Conservation (phyloP, 2,329 filamentous ascomycete genomes). For the Botryosphaeria dothidea region DNA sequence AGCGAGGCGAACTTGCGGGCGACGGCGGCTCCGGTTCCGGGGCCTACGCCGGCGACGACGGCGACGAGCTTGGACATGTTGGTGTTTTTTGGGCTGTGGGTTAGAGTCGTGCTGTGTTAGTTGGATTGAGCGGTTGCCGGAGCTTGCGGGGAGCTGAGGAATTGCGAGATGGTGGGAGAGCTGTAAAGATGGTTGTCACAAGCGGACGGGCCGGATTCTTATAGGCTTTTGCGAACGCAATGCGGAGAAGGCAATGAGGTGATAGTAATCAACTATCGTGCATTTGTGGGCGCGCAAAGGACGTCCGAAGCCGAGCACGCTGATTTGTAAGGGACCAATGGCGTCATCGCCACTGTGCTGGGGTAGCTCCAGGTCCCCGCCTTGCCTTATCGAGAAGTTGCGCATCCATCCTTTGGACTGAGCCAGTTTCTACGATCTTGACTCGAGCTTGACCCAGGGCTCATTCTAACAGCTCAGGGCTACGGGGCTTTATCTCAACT, state of each 20-base stretch:
- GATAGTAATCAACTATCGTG: slow-evolving; percentile 1
- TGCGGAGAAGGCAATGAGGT: slow-evolving; percentile 3
- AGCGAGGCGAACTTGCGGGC: slow-evolving; percentile 61
- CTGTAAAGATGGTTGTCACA: not conserved
- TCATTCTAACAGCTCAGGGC: too few species aligned
- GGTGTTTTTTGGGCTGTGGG: not conserved
- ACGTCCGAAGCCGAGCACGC: slow-evolving; percentile 6
- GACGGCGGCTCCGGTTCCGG: slow-evolving; percentile 66
- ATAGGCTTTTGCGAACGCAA: not conserved
- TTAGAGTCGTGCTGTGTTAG: not conserved
- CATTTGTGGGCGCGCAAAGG: not conserved
- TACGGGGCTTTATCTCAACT: too few species aligned
- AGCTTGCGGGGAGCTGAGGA: not conserved
- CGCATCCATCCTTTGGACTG: too few species aligned
- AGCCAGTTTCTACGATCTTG: too few species aligned
- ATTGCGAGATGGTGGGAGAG: not conserved
- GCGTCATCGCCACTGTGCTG: slow-evolving; percentile 5
- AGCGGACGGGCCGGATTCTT: not conserved
- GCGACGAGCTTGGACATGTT: slow-evolving; percentile 54
- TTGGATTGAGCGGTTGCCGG: not conserved
- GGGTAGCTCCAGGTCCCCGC: not conserved
- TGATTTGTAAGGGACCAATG: slow-evolving; percentile 19
- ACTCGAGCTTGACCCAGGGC: too few species aligned
- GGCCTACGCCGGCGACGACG: slow-evolving; percentile 71
- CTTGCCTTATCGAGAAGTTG: slow-evolving; percentile 16